Conservation (phyloP, 352 stramenopile genomes). For the Phytopythium vexans region DNA sequence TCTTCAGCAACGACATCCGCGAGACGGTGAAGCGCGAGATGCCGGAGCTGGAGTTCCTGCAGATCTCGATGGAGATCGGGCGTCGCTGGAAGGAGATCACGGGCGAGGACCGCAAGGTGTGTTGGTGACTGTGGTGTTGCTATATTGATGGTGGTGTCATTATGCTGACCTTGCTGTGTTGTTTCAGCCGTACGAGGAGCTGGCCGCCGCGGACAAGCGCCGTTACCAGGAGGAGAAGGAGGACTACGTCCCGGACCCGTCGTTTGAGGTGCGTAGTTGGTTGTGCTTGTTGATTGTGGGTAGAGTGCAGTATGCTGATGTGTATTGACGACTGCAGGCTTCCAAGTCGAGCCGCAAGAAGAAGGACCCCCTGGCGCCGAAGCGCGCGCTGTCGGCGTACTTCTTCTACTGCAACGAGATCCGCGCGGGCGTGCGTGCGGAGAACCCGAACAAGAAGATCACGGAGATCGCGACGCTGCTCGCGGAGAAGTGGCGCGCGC, state of each 20-base stretch:
- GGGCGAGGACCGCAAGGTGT: conserved; percentile 56
- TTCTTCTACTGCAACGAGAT: conserved; percentile 96
- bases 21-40: conserved; percentile 88
- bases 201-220: conserved; percentile 82
- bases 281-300: not conserved
- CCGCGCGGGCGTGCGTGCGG: conserved; percentile 83
- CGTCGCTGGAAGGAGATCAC: conserved; percentile 78
- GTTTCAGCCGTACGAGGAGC: conserved; percentile 75
- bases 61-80: conserved; percentile 87
- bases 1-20: conserved; percentile 89
- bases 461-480: conserved; percentile 88
- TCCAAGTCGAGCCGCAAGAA: conserved; percentile 71
- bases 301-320: not conserved
- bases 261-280: conserved; percentile 39
- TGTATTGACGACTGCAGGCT: conserved; percentile 1
- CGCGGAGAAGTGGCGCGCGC: conserved; percentile 80
- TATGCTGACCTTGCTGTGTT: not conserved
- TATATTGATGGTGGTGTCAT: conserved; percentile 7
- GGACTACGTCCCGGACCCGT: conserved; percentile 85
- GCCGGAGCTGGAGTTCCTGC: conserved; percentile 78
- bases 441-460: conserved; percentile 95
- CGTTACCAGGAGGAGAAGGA: conserved; percentile 88
- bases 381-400: conserved; percentile 93
- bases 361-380: conserved; percentile 93
- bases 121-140: conserved; percentile 2